Conservation (phyloP, 2,329 filamentous ascomycete species). For the Epichloe sibirici region DNA sequence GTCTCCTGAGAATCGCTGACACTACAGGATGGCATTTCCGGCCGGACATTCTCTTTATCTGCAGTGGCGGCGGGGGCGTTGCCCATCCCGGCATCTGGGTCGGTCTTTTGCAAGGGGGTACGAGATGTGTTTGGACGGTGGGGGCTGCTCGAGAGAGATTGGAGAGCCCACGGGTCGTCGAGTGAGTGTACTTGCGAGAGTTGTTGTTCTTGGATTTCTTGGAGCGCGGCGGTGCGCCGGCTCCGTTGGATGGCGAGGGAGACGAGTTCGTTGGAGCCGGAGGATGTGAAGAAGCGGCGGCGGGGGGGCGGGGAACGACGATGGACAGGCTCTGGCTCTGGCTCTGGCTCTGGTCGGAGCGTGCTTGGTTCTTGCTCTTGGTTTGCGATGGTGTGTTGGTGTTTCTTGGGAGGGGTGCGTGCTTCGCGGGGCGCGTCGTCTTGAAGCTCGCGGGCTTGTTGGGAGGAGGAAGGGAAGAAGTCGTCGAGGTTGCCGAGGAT, state of each 20-base stretch:
- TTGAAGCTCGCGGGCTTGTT: slow-evolving; percentile 41
- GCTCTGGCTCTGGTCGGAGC: background rate
- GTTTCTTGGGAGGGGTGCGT: background rate
- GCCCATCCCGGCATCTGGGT: no score
- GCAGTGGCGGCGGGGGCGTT: background rate
- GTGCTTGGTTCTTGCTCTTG: slow-evolving; percentile 10
- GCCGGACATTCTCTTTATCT: slow-evolving; percentile 16
- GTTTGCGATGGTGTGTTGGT: background rate
- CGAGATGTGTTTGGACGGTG: background rate
- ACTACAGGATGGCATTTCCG: background rate
- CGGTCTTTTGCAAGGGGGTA: background rate
- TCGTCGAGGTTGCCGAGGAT: slow-evolving; percentile 42
- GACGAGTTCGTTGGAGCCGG: slow-evolving; percentile 22
- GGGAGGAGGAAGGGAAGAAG: slow-evolving; percentile 43
- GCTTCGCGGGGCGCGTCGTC: slow-evolving; percentile 15
- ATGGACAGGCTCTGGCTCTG: background rate
- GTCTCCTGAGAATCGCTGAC: slow-evolving; percentile 22
- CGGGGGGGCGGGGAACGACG: slow-evolving; percentile 5
- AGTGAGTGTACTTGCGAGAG: slow-evolving; percentile 9
- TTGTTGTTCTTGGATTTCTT: slow-evolving; percentile 17
- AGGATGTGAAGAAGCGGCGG: slow-evolving; percentile 25
- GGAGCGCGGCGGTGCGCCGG: slow-evolving; percentile 20
- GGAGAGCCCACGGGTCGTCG: background rate
- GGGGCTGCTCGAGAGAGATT: no score
- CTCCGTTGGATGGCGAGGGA: slow-evolving; percentile 24